These are phyloP conservation scores for Xylaria sp. DNA, from an alignment of 2,329 filamentous ascomycete species.

Conservation along the genomic window DNA sequence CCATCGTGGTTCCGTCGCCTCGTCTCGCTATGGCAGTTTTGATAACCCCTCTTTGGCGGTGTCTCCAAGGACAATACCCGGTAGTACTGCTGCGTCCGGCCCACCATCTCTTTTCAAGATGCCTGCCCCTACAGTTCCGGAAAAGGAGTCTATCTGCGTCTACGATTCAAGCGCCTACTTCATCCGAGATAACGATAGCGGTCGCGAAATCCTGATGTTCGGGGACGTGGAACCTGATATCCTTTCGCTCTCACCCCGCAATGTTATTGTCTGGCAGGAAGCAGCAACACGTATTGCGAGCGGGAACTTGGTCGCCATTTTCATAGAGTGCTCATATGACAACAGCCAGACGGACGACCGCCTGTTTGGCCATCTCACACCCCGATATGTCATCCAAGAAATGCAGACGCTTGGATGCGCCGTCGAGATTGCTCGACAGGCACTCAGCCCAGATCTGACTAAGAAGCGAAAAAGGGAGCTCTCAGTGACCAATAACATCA, in stretches of 20 bases:
- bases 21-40: constrained; percentile 45
- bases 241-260: constrained; percentile 74
- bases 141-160: constrained; percentile 56
- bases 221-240: constrained; percentile 93
- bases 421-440: constrained; percentile 52
- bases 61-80: constrained; percentile 23
- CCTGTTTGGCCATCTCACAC: constrained; percentile 85
- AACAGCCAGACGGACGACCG: constrained; percentile 70
- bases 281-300: constrained; percentile 77
- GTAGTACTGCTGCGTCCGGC: constrained; percentile 26
- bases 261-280: constrained; percentile 77
- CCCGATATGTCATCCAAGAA: constrained; percentile 75
- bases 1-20: constrained; percentile 57
- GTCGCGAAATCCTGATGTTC: constrained; percentile 82
- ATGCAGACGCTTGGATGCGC: constrained; percentile 65
- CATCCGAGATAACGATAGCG: constrained; percentile 67
- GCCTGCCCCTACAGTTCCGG: constrained; percentile 28
- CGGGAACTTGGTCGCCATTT: constrained; percentile 70
- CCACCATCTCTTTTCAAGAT: constrained; percentile 24
- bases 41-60: constrained; percentile 35
- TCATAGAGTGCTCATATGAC: constrained; percentile 94
- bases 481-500: constrained; percentile 26
- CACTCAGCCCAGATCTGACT: constrained; percentile 42
- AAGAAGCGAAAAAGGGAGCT: constrained; percentile 62
- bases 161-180: constrained; percentile 93